A percentile compares a stretch with the other conserved stretches of the same genome.
phyloP scores from a whole-genome alignment of 2,329 filamentous ascomycete genomes.

The Botrytis hyacinthi region DNA sequence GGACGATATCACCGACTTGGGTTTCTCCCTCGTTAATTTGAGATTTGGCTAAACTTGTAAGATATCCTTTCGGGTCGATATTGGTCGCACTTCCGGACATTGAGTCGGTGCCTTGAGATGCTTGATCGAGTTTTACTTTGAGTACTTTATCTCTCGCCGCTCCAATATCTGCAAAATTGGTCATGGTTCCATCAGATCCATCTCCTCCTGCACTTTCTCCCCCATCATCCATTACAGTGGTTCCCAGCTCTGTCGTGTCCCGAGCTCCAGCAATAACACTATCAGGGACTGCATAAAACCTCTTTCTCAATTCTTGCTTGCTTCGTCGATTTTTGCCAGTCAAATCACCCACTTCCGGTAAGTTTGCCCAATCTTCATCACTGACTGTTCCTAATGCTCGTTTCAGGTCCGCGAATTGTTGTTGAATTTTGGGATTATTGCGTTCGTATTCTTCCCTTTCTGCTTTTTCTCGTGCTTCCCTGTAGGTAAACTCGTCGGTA shows the following conservation, averaged over 20 bases:
- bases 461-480: conserved; percentile 89
- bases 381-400: conserved; percentile 82
- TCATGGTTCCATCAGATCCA: conserved; percentile 78
- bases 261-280: conserved; percentile 87
- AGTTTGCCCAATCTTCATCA: conserved; percentile 93
- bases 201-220: conserved; percentile 45
- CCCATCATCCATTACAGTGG: conserved; percentile 82
- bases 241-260: conserved; percentile 77
- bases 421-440: conserved; percentile 96
- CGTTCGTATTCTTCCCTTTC: conserved; percentile 94
- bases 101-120: conserved; percentile 70
- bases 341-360: conserved; percentile 94
- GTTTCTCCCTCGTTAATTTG: conserved; percentile 76
- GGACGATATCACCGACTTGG: conserved; percentile 91
- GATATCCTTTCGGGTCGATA: conserved; percentile 93
- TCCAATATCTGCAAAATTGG: conserved; percentile 96
- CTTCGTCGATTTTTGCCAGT: conserved; percentile 89
- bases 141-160: conserved; percentile 94
- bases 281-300: conserved; percentile 96
- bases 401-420: conserved; percentile 96
- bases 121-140: conserved; percentile 89
- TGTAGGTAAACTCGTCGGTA: conserved; percentile 70
- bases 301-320: conserved; percentile 76
- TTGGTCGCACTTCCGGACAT: conserved; percentile 78
- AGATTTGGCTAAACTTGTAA: conserved; percentile 84